Percentiles rank a stretch among this genome's conserved stretches.
Evolutionary conservation across 768 basidiomycete genomes (phyloP).

Genomic region (Auriscalpium orientale): DNA sequence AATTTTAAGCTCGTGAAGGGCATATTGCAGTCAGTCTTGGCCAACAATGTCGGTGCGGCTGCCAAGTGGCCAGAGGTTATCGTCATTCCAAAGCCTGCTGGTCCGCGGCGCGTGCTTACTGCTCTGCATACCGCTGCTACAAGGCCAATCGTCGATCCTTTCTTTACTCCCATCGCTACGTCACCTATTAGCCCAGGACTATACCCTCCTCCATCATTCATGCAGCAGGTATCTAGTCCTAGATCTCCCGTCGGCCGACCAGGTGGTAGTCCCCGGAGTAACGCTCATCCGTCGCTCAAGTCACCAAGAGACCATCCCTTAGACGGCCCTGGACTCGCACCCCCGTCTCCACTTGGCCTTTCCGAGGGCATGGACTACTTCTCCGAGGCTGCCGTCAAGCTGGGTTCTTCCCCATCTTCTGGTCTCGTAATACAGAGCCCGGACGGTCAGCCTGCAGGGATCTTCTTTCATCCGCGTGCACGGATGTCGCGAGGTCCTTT

Average conservation of each 20-base stretch:
- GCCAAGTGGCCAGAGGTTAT: slow-evolving; percentile 76
- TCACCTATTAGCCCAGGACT: slow-evolving; percentile 76
- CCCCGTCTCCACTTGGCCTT: slow-evolving; percentile 65
- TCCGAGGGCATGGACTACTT: slow-evolving; percentile 78
- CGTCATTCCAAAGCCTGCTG: slow-evolving; percentile 96
- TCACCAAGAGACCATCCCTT: slow-evolving; percentile 39
- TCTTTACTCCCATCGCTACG: slow-evolving; percentile 91
- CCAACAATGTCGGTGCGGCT: slow-evolving; percentile 35
- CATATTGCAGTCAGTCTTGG: slow-evolving; percentile 62
- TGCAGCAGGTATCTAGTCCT: slow-evolving; percentile 24
- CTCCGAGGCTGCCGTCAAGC: slow-evolving; percentile 50
- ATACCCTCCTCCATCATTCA: slow-evolving; percentile 39
- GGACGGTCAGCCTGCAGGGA: slow-evolving; percentile 90
- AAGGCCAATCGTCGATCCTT: slow-evolving; percentile 83
- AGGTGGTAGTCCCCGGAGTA: slow-evolving; percentile 39
- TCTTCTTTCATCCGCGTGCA: slow-evolving; percentile 82
- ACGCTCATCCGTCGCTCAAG: slow-evolving; percentile 54
- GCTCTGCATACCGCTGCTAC: slow-evolving; percentile 86
- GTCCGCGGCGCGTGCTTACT: slow-evolving; percentile 88
- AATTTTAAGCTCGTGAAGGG: slow-evolving; percentile 90
- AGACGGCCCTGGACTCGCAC: slow-evolving; percentile 34
- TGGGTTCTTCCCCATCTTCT: slow-evolving; percentile 72
- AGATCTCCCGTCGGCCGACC: slow-evolving; percentile 42
- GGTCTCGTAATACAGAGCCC: slow-evolving; percentile 89
- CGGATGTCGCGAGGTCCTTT: slow-evolving; percentile 7